phyloP scores from a whole-genome alignment of 352 stramenopile genomes.

The Globisporangium takayamanum region DNA sequence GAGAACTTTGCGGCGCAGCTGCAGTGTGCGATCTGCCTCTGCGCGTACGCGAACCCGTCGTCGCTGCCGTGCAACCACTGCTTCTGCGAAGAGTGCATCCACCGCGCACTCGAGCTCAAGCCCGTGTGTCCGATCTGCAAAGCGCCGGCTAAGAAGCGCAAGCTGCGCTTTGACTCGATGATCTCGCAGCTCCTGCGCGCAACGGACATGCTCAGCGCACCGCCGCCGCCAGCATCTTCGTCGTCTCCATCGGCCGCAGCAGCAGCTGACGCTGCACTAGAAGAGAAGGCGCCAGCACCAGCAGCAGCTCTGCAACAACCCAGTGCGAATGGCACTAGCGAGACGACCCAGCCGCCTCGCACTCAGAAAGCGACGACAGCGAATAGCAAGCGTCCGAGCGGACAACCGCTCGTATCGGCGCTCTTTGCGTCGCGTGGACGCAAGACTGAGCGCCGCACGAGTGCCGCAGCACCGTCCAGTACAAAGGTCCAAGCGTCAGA shows the following conservation, averaged over 20 bases:
- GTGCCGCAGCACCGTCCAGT: no score
- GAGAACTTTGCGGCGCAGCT: conserved; percentile 67
- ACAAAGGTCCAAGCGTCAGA: no score
- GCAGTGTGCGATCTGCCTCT: conserved; percentile 82
- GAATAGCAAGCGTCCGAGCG: no score
- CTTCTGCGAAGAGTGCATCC: conserved; percentile 86
- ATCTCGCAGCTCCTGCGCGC: conserved; percentile 64
- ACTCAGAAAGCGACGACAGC: no score
- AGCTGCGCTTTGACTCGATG: conserved; percentile 68
- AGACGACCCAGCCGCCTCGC: not conserved
- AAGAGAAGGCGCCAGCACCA: not conserved
- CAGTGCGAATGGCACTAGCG: not conserved
- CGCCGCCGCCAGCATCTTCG: not conserved
- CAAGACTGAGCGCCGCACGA: not conserved
- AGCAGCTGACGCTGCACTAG: not conserved
- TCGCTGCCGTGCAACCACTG: conserved; percentile 85
- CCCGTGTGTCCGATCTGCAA: conserved; percentile 81
- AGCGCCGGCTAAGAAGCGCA: conserved; percentile 68
- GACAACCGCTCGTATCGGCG: no score
- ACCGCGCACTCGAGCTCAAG: conserved; percentile 76
- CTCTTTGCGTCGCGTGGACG: no score
- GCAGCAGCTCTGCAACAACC: not conserved
- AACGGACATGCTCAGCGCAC: conserved; percentile 37
- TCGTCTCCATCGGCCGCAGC: no score
- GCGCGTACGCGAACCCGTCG: conserved; percentile 53